These are phyloP conservation scores for Mitragyna speciosa DNA, from an alignment of 257 asterid species.

Conservation along the genomic window DNA sequence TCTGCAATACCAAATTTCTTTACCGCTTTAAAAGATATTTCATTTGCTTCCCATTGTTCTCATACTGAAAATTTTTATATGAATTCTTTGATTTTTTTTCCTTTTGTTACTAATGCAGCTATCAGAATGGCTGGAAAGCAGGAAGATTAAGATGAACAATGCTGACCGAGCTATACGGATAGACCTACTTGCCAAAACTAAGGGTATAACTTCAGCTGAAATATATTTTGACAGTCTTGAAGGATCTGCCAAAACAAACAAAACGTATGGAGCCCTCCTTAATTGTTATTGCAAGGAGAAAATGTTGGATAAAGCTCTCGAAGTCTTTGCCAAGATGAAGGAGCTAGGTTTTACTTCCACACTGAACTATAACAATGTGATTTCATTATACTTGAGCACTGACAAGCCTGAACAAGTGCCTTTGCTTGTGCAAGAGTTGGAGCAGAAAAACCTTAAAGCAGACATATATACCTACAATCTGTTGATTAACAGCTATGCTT, in stretches of 20 bases:
- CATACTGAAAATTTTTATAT: no score
- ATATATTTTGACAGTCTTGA: constrained; percentile 56
- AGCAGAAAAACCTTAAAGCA: constrained; percentile 40
- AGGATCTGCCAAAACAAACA: constrained; percentile 52
- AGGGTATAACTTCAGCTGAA: constrained; percentile 59
- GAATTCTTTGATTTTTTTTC: neutral
- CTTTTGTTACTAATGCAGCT: constrained; percentile 38
- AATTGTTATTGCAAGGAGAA: constrained; percentile 57
- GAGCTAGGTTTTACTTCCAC: constrained; percentile 36
- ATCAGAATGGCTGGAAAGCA: constrained; percentile 62
- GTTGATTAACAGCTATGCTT: constrained; percentile 57
- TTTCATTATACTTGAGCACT: constrained; percentile 41
- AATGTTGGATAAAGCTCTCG: constrained; percentile 51
- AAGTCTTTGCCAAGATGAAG: constrained; percentile 59
- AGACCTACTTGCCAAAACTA: constrained; percentile 53
- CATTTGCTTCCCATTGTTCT: neutral
- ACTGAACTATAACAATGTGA: constrained; percentile 60
- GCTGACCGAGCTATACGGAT: constrained; percentile 59
- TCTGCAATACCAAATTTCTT: neutral
- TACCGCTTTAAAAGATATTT: neutral
- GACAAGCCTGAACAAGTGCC: constrained; percentile 46
- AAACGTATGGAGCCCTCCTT: constrained; percentile 74
- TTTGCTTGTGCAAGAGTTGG: constrained; percentile 62
- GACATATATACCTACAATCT: constrained; percentile 54
- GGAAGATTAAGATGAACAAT: constrained; percentile 30